Percentiles rank a stretch among this genome's conserved stretches.
These are phyloP conservation scores for Irpex sp. DNA, from an alignment of 1,284 basidiomycete genomes.

Conservation along the genomic window DNA sequence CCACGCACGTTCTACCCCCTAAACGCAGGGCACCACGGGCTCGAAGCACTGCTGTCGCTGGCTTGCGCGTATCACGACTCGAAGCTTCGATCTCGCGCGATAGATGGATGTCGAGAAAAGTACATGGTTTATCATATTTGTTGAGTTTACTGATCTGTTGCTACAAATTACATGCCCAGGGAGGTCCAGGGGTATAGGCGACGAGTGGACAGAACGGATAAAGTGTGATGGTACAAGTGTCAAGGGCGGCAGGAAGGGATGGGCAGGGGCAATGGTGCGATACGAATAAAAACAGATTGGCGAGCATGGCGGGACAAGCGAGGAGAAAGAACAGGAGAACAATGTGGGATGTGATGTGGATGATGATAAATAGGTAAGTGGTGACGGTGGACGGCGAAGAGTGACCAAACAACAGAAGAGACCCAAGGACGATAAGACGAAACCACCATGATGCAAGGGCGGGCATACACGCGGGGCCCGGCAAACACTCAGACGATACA, in stretches of 20 bases:
- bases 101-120: neutral
- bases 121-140: conserved; percentile 11
- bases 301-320: neutral
- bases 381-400: neutral
- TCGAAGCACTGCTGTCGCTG: neutral
- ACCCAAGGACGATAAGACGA: neutral
- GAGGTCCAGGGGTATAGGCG: conserved; percentile 6
- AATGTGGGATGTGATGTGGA: neutral
- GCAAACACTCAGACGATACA: conserved; percentile 11
- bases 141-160: neutral
- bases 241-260: neutral
- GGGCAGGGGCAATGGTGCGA: neutral
- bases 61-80: neutral
- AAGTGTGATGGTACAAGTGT: neutral
- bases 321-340: neutral
- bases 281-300: neutral
- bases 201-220: neutral
- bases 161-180: conserved; percentile 8
- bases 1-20: neutral
- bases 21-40: neutral
- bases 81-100: neutral
- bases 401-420: neutral
- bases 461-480: conserved; percentile 4
- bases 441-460: neutral
- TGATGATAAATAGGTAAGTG: conserved; percentile 6